A percentile compares a stretch with the other conserved stretches of the same genome.
phyloP scores from a whole-genome alignment of 257 asterid species.

The Agastache rugosa region DNA sequence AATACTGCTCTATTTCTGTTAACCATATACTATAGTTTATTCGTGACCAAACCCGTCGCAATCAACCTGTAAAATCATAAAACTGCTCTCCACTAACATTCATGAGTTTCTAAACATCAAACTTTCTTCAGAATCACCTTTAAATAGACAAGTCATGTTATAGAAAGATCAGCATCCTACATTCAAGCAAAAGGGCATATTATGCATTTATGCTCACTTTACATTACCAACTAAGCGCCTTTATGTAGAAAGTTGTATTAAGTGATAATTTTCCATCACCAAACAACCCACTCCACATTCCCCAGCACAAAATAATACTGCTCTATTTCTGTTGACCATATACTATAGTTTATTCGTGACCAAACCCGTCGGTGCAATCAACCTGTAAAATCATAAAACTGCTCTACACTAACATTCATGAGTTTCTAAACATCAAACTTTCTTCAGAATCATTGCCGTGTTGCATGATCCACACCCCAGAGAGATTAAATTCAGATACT shows the following conservation, averaged over 20 bases:
- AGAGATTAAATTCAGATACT: neutral
- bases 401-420: conserved; percentile 21
- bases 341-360: conserved; percentile 17
- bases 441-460: neutral
- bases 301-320: conserved; percentile 25
- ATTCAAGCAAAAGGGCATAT: conserved; percentile 36
- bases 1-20: neutral
- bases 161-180: conserved; percentile 40
- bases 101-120: neutral
- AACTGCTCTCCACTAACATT: conserved; percentile 22
- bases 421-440: conserved; percentile 2
- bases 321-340: neutral
- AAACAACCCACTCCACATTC: conserved; percentile 31
- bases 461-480: conserved; percentile 19
- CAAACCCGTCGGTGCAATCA: conserved; percentile 23
- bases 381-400: conserved; percentile 5
- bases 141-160: conserved; percentile 38
- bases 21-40: conserved; percentile 7
- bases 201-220: conserved; percentile 42
- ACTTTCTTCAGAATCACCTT: too few relatives aligned
- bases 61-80: conserved; percentile 5
- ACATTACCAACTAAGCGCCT: conserved; percentile 37
- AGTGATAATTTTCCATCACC: conserved; percentile 30
- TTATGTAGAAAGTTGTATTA: conserved; percentile 28
- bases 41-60: conserved; percentile 21